Evolutionary conservation across 345 rosid species (phyloP), one percentile per base, ranked within the genome.

Genomic region (Corchorus olitorius): DNA sequence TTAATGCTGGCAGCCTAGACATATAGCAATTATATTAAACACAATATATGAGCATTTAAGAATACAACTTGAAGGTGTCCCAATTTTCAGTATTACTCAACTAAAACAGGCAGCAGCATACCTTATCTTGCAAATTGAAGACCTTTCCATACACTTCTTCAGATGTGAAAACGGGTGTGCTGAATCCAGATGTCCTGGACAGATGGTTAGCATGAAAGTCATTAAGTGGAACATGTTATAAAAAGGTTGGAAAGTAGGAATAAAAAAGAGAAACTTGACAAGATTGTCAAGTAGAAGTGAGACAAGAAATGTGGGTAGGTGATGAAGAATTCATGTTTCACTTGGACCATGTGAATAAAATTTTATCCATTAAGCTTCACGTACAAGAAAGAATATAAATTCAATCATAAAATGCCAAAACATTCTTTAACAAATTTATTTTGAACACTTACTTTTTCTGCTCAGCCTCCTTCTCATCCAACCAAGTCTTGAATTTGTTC

Each of bases 401-500:
- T 43, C 65, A 14, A 59, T 7, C 35, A 35, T 16, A 43, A 43
- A 72, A 54, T 22, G 55, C 53, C 3, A 64, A 11, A 35, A n/a
- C 22, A 35, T 33, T 35, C 74, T 53, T 33, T 35, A 14, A 35
- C 9, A 8, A 4, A 22, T 17, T 66, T 45, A 67, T 9, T 13
- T 67, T 67, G 55, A 67, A 17, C 6, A 81, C 94, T 90, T 82
- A 92, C 98, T 88, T 86, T 56, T 81, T 83, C 84, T 94, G 99
- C 82, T 90, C 94, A 59, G 88, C 83, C 80, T 86, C 97, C 86
- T 84, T 92, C 89, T 90, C 91, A 61, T 87, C 91, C 82, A 97
- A 80, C 99, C 99, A 97, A 82, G 83, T 83, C 82, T 87, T 88
- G 72, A 91, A 80, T 81, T 87, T 88, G 46, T 94, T 89, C 75